Conservation (phyloP, 495 filamentous ascomycete species). For the Trichocladium uniseriatum region DNA sequence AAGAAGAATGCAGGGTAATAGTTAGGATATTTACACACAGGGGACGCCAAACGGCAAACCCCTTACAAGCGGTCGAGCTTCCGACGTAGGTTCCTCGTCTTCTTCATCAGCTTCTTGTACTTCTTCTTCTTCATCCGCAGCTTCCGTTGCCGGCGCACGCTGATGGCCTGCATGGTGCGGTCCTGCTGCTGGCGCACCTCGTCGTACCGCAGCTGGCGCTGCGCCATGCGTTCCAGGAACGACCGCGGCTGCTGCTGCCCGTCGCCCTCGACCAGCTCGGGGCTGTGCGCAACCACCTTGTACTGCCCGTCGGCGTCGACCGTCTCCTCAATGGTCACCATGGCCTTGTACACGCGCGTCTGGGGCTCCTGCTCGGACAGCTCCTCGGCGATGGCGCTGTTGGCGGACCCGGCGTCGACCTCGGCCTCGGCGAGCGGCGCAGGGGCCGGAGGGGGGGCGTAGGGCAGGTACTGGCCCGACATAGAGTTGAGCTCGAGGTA, state of each 20-base stretch:
- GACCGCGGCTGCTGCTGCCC: constrained; percentile 24
- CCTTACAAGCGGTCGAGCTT: constrained; percentile 61
- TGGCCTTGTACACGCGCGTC: constrained; percentile 63
- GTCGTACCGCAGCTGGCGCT: constrained; percentile 41
- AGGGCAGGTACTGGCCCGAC: constrained; percentile 59
- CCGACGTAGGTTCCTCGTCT: constrained; percentile 79
- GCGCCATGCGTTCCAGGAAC: constrained; percentile 44
- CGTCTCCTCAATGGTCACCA: constrained; percentile 73
- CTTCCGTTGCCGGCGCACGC: constrained; percentile 78
- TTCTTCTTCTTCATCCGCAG: constrained; percentile 99
- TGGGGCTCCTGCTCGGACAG: constrained; percentile 27
- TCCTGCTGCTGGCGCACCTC: constrained; percentile 33
- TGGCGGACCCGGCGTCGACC: constrained; percentile 25
- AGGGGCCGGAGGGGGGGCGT: constrained; percentile 68
- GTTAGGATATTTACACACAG: constrained; percentile 20
- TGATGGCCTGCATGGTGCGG: constrained; percentile 55
- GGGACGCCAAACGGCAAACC: not conserved
- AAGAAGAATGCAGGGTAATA: constrained; percentile 3
- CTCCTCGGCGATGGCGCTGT: constrained; percentile 26
- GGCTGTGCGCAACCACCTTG: constrained; percentile 43
- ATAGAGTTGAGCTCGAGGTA: constrained; percentile 39
- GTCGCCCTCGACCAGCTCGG: constrained; percentile 38
- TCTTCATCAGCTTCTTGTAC: constrained; percentile 96
- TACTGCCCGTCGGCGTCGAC: constrained; percentile 60
- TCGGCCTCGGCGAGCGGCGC: constrained; percentile 43